phyloP scores from a whole-genome alignment of 164 flowering plant genomes.

The Echeveria elegans region DNA sequence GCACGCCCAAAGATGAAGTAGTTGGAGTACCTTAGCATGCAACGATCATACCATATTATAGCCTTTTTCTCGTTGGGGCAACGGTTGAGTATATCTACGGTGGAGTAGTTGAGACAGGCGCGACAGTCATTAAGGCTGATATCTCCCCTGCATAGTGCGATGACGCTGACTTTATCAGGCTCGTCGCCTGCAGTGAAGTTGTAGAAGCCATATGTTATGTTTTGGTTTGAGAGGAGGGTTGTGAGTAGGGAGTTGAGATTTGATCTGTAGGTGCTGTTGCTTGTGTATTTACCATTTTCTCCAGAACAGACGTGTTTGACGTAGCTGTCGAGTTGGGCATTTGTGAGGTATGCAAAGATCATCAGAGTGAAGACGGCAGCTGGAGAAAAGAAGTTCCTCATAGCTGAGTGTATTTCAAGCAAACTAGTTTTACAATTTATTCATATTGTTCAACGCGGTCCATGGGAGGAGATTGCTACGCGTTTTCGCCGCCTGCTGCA shows the following conservation, averaged over 20 bases:
- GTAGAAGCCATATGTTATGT: constrained; percentile 15
- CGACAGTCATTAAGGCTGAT: constrained; percentile 9
- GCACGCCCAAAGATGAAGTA: background rate
- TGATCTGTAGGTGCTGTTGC: constrained; percentile 10
- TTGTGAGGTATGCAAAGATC: background rate
- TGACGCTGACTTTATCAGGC: constrained; percentile 12
- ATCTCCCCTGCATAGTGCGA: constrained; percentile 26
- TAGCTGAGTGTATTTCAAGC: background rate
- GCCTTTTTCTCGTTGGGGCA: constrained; percentile 17
- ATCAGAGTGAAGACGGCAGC: background rate
- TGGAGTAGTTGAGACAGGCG: constrained; percentile 13
- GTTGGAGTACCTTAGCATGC: constrained; percentile 23
- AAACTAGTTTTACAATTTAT: no score
- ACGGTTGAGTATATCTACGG: background rate
- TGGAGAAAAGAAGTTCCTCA: background rate
- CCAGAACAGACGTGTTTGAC: background rate
- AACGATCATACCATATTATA: constrained; percentile 15
- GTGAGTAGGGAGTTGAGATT: constrained; percentile 19
- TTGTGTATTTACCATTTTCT: background rate
- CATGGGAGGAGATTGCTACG: no score
- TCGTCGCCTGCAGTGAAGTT: constrained; percentile 9
- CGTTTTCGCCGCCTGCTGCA: no score
- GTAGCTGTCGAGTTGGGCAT: background rate
- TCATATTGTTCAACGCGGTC: no score
- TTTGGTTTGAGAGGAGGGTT: constrained; percentile 2